Base-by-base conservation (phyloP, 1,139 yeast species). In the Pichia sp. region DNA sequence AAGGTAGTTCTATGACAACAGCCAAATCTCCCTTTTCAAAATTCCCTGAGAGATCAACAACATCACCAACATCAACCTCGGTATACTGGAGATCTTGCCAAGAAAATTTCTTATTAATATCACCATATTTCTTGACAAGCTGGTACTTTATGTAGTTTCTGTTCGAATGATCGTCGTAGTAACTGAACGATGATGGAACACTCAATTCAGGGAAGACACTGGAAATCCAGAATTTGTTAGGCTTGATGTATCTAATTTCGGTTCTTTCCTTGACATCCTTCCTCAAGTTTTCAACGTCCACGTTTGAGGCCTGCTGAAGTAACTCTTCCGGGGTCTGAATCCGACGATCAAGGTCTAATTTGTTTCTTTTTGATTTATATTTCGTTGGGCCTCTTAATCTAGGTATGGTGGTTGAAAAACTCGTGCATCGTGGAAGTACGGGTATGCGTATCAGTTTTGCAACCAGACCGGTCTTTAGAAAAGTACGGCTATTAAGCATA, bases 1-100 rank as follows among this genome's bases (percentile, higher is more conserved):
- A 54, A 0, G 83, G 83, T n/a, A 77, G 63, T 45, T 72, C 72
- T 1, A 74, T 73, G 47, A 79, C 70, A 54, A 78, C 78, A 4
- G 75, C 72, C 19, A 79, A 61, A 47, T 72, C 73, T 8, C 71
- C 66, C 16, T 68, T 67, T 51, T 68, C 69, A 51, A 72, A 62
- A 10, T 67, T 59, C 0, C 63, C 61, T 2, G 70, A 69, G 26
- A 77, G 62, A 47, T 76, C 73, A 6, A 77, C 80, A 15, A 76
- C 67, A 64, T 78, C 82, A 54, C 82, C 81, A 13, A 75, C 63
- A 32, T 70, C 63, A 19, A 77, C 54, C 5, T 77, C 70, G 5
- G 42, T 50, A 44, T 55, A 61, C 45, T 64, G 65, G 5, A 67
- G 51, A 32, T 63, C 62, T 38, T 55, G 40, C 52, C 67, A 59